Evolutionary conservation across 2,329 filamentous ascomycete species (phyloP), one percentile per base, ranked within the genome.

Genomic region (Phoma herbarum): DNA sequence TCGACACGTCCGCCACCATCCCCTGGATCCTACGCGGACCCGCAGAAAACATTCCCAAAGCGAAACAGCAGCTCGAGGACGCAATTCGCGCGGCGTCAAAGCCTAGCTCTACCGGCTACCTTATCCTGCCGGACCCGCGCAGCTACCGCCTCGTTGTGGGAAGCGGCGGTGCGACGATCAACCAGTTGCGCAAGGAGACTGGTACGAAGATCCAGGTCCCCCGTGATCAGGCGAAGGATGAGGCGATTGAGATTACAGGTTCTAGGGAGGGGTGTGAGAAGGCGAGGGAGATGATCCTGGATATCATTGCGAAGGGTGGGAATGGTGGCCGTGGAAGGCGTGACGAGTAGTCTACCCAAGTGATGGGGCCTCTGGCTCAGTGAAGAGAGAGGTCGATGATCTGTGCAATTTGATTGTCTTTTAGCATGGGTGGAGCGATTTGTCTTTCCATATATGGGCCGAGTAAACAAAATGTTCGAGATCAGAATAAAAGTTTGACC

Each of bases 201-300:
- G 91, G 91, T 54, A 97, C 93, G 79, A 93, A 90, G 80, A 96
- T 99, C 75, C 93, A 93, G 65, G 94, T 99, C 39, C 95, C 95
- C 22, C 88, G 91, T 66, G 89, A 92, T 71, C 90, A 96, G 77
- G 82, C 82, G 47, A 80, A 81, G 67, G 85, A 83, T 22, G 93
- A 97, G 78, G 92, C 94, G 4, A 97, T 99, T 75, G 92, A 97
- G 81, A 90, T 99, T 70, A 83, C 90, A 33, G 95, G 95, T 37
- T 86, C 84, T 54, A 86, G 86, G 72, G 90, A 92, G 16, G 92
- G 91, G 12, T 87, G 96, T 35, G 92, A 97, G 78, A 85, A 90
- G 77, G 95, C 95, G 48, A 93, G 90, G 81, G 88, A 96, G 59
- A 83, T 96, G 75, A 97, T 99, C 61, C 81, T 99, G 61, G 88